Percentiles rank a stretch among this genome's conserved stretches.
Evolutionary conservation across 495 filamentous ascomycete genomes (phyloP).

Genomic region (Neurospora intermedia): DNA sequence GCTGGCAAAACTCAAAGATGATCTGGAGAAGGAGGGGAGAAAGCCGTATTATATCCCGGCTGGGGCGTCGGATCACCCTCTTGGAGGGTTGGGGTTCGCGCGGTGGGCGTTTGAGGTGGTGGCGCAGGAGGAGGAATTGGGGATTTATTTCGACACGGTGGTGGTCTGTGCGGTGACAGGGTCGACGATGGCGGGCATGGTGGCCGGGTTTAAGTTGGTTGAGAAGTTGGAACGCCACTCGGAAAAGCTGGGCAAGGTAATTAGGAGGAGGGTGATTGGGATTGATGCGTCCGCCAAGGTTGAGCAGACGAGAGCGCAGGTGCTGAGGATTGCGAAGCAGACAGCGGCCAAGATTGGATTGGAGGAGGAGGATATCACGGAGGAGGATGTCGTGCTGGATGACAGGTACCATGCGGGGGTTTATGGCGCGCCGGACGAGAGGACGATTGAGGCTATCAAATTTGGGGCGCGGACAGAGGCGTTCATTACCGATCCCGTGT

Average conservation of each 20-base stretch:
- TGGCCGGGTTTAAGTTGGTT: conserved; percentile 50
- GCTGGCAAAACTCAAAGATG: conserved; percentile 33
- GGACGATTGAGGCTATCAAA: conserved; percentile 50
- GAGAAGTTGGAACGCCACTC: conserved; percentile 21
- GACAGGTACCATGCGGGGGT: conserved; percentile 50
- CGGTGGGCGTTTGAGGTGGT: conserved; percentile 53
- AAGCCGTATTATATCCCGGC: conserved; percentile 57
- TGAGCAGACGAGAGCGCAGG: conserved; percentile 43
- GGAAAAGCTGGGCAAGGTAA: conserved; percentile 13
- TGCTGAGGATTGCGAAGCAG: conserved; percentile 47
- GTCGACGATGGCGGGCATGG: conserved; percentile 51
- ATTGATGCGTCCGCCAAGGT: conserved; percentile 53
- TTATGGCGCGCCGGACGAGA: conserved; percentile 48
- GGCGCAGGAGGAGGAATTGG: conserved; percentile 43
- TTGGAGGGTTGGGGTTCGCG: conserved; percentile 54
- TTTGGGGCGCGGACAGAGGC: conserved; percentile 51
- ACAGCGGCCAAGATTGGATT: conserved; percentile 50
- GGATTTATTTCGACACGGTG: conserved; percentile 48
- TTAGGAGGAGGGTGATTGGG: conserved; percentile 39
- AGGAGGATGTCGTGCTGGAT: conserved; percentile 46
- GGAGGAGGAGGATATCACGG: conserved; percentile 40
- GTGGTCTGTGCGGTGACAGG: conserved; percentile 55
- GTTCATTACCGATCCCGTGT: conserved; percentile 59
- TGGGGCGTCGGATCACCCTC: conserved; percentile 53
- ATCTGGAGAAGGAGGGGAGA: conserved; percentile 33